phyloP scores from a whole-genome alignment of 768 basidiomycete species.

The Mycena vulgaris region DNA sequence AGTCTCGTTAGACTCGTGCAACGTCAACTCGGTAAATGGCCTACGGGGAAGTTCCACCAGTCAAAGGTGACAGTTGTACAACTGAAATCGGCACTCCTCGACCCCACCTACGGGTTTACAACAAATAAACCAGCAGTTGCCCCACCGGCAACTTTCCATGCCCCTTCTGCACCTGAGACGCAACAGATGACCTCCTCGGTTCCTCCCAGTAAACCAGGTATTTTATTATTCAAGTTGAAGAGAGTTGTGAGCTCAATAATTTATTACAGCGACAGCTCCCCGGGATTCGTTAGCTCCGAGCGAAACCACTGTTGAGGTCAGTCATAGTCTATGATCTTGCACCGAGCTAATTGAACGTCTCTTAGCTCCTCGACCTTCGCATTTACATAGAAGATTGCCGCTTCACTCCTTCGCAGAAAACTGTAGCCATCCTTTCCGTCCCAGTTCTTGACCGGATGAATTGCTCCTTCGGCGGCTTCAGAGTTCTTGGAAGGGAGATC shows the following conservation, averaged over 20 bases:
- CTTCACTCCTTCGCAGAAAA: background rate
- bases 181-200: too few species aligned
- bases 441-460: constrained; percentile 2
- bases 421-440: background rate
- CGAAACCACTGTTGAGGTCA: too few species aligned
- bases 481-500: constrained; percentile 1
- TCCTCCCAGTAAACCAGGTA: too few species aligned
- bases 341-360: background rate
- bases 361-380: background rate
- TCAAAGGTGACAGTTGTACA: background rate
- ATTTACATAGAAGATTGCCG: constrained; percentile 9
- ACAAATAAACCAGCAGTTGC: background rate
- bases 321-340: too few species aligned
- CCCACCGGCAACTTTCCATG: background rate
- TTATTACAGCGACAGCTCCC: too few species aligned
- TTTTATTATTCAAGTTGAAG: too few species aligned
- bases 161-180: too few species aligned
- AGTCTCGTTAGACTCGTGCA: constrained; percentile 1
- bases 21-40: constrained; percentile 1
- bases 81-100: background rate
- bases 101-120: too few species aligned
- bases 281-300: too few species aligned
- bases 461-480: background rate
- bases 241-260: too few species aligned
- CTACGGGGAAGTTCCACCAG: background rate